Percentiles rank a stretch among this genome's conserved stretches.
Evolutionary conservation across 2,329 filamentous ascomycete species (phyloP).

Genomic region (Graphiopsis chlorocephala): DNA sequence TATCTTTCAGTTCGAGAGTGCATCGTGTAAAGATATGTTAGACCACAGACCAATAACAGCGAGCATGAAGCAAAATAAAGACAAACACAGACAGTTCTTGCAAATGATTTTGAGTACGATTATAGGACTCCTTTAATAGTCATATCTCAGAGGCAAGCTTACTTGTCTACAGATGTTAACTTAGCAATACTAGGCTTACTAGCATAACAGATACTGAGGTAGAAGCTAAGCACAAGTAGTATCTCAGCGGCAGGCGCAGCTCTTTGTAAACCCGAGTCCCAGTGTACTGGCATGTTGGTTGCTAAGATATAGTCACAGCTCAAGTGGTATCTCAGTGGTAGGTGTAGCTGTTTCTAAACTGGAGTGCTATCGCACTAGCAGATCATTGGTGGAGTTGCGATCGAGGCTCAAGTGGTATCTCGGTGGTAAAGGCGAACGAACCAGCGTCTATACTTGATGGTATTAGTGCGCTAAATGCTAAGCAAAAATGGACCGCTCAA

Average conservation of each 20-base stretch:
- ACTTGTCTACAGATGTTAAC: too few species aligned
- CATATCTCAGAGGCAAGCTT: too few species aligned
- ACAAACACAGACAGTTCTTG: neutral
- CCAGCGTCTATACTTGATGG: too few species aligned
- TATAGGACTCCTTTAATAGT: too few species aligned
- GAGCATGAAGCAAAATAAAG: neutral
- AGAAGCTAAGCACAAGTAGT: too few species aligned
- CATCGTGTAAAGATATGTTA: neutral
- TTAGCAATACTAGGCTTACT: too few species aligned
- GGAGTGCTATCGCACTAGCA: neutral
- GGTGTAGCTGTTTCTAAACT: neutral
- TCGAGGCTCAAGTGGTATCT: neutral
- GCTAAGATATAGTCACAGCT: neutral
- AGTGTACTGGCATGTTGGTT: neutral
- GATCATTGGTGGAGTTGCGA: neutral
- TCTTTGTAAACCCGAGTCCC: neutral
- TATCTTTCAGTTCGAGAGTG: neutral
- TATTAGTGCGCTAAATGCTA: too few species aligned
- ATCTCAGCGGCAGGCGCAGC: neutral
- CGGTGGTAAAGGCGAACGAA: neutral
- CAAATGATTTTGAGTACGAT: too few species aligned
- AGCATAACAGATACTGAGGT: too few species aligned
- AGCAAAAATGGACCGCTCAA: too few species aligned
- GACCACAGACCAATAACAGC: neutral
- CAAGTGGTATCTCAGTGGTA: neutral